phyloP scores from a whole-genome alignment of 768 basidiomycete genomes.

The Boletus barrowsii region DNA sequence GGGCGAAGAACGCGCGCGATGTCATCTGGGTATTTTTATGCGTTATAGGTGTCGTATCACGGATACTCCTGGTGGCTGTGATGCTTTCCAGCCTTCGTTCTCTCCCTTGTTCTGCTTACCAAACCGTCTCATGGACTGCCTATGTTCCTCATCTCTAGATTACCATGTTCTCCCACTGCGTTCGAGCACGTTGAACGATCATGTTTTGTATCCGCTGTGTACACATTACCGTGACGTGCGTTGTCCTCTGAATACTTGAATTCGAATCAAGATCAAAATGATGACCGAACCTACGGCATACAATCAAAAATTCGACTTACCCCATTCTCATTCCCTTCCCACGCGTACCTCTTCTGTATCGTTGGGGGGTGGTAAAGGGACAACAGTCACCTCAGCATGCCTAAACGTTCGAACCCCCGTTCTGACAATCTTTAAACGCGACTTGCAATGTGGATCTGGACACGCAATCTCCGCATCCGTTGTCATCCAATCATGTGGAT shows the following conservation, averaged over 20 bases:
- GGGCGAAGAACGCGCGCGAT: no score
- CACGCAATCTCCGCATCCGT: slow-evolving; percentile 64
- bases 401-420: slow-evolving; percentile 51
- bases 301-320: not conserved
- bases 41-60: not conserved
- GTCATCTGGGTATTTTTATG: no score
- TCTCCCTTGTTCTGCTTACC: not conserved
- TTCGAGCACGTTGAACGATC: no score
- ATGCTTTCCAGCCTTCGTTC: slow-evolving; percentile 1
- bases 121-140: not conserved
- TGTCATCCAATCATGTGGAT: slow-evolving; percentile 65
- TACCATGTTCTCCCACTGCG: not conserved
- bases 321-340: not conserved
- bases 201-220: no score
- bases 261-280: no score
- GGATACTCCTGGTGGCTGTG: not conserved
- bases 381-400: slow-evolving; percentile 52
- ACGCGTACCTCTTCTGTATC: not conserved
- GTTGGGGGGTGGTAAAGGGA: slow-evolving; percentile 27
- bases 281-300: no score
- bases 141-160: slow-evolving; percentile 5
- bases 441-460: slow-evolving; percentile 64
- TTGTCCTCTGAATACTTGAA: no score
- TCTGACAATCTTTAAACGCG: slow-evolving; percentile 49
- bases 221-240: no score